These are phyloP conservation scores for Neurospora cerealis DNA, from an alignment of 495 filamentous ascomycete species.

Conservation along the genomic window DNA sequence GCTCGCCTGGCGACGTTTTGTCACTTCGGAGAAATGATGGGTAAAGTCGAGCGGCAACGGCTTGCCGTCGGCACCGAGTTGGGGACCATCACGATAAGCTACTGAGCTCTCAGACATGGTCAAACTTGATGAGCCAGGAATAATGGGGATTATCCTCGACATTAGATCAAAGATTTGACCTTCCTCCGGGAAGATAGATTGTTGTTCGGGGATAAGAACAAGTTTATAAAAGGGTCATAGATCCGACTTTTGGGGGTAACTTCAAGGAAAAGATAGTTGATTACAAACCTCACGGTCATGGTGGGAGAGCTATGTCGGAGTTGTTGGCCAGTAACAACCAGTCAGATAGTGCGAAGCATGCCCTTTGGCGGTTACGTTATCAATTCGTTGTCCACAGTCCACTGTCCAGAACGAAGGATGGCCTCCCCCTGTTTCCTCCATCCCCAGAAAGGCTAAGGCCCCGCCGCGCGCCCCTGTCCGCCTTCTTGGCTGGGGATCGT, in stretches of 20 bases:
- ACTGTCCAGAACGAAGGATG: neutral
- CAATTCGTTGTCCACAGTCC: neutral
- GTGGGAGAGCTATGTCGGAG: neutral
- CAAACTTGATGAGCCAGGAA: neutral
- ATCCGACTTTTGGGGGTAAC: neutral
- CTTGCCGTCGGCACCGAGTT: constrained; percentile 11
- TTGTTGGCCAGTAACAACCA: neutral
- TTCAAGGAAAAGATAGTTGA: neutral
- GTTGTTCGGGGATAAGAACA: neutral
- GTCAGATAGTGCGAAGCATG: neutral
- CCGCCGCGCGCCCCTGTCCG: neutral
- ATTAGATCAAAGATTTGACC: neutral
- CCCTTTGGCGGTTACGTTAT: neutral
- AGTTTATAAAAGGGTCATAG: neutral
- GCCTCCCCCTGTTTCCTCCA: neutral
- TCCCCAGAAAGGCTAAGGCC: neutral
- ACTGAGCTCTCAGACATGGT: neutral
- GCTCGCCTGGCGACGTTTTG: constrained; percentile 53
- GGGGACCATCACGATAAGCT: neutral
- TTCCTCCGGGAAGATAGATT: neutral
- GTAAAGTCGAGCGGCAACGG: constrained; percentile 60
- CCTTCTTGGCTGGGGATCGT: neutral
- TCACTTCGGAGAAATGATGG: constrained; percentile 63
- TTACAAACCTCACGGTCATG: neutral
- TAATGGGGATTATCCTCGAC: neutral